Evolutionary conservation across 2,329 filamentous ascomycete genomes (phyloP), one percentile per base, ranked within the genome.

Genomic region (Hypomyces perniciosus): DNA sequence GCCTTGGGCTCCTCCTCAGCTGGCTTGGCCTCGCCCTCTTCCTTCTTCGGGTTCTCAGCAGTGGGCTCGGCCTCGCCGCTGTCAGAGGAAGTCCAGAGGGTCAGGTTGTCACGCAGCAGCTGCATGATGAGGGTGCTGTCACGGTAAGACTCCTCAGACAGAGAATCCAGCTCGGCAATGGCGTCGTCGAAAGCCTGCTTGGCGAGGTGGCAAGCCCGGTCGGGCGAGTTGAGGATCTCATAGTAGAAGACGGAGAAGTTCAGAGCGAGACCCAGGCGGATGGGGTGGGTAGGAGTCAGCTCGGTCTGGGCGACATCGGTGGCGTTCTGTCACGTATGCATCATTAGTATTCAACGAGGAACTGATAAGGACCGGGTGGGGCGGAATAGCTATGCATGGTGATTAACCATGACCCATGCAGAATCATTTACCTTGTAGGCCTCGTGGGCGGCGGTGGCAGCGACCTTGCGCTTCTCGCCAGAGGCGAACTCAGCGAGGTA

Each of bases 211-310:
- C 92, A 97, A 68, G 92, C 92, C 70, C 88, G 90, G 75, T 96
- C 91, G 67, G 91, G 92, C 34, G 91, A 95, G 86, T 96, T 97
- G 70, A 96, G 80, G 72, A 96, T 96, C 83, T 96, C 93, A 76
- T 96, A 96, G 84, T 96, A 96, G 81, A 96, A 96, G 67, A 96
- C 92, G 59, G 91, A 96, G 84, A 97, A 96, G 86, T 96, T 97
- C 64, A 97, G 85, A 62, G 92, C 92, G 67, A 97, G 86, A 73
- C 92, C 92, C 60, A 97, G 89, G 67, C 92, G 91, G 78, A 97
- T 97, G 65, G 92, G 92, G 81, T 97, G 92, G 56, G 93, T 97
- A 57, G 92, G 92, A 57, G 92, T 92, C 64, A 97, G 86, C 76
- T 97, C 92, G 61, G 89, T 96, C 81, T 96, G 92, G 64, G 93